A percentile compares a stretch with the other conserved stretches of the same genome.
phyloP scores from a whole-genome alignment of 2,329 filamentous ascomycete genomes.

The Colletotrichum siamense region DNA sequence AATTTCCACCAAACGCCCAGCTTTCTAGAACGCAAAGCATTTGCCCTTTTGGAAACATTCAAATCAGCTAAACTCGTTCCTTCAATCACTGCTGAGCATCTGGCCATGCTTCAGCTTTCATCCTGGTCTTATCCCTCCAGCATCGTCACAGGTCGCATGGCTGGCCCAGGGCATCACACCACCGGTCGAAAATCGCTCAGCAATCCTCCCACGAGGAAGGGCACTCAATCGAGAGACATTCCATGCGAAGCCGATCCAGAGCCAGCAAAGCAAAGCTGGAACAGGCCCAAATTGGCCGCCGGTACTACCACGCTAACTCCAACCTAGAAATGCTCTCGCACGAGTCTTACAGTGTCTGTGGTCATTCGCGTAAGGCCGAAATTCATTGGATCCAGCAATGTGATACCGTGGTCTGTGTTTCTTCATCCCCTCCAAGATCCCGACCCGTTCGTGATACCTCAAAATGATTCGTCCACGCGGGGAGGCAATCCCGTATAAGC shows the following conservation, averaged over 20 bases:
- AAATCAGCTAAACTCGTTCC: not conserved
- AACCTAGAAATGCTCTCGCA: not conserved
- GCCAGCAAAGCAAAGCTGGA: not conserved
- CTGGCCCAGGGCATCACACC: not conserved
- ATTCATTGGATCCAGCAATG: constrained; percentile 14
- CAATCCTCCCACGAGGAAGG: not conserved
- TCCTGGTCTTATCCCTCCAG: not conserved
- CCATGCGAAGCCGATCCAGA: not conserved
- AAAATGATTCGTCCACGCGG: not conserved
- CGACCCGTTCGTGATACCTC: not conserved
- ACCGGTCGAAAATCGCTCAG: not conserved
- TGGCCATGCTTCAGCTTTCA: not conserved
- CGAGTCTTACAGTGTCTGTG: constrained; percentile 14
- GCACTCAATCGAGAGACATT: not conserved
- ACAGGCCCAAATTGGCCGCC: not conserved
- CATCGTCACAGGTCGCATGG: not conserved
- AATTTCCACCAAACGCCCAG: not conserved
- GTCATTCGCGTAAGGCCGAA: constrained; percentile 16
- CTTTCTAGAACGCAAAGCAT: not conserved
- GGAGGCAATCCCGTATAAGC: not conserved
- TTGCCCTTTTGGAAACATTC: not conserved
- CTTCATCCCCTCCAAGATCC: not conserved
- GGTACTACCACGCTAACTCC: not conserved
- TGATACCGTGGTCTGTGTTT: constrained; percentile 10
- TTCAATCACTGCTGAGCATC: not conserved